Evolutionary conservation across 2,329 filamentous ascomycete genomes (phyloP).

Genomic region (Stachybotrys chartarum): DNA sequence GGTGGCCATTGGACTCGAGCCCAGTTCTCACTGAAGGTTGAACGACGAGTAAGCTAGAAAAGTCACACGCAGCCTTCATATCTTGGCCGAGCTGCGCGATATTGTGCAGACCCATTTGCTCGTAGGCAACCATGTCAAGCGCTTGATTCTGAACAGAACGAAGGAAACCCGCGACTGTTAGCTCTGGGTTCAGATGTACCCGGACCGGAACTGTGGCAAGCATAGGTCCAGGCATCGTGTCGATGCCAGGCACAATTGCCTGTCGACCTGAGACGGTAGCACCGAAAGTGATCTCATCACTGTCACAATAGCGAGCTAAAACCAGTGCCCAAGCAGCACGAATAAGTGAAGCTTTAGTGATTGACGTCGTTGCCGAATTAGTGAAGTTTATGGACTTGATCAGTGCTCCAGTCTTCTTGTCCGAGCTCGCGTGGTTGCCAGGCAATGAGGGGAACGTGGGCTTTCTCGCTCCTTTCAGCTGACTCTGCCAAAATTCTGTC

Average conservation of each 20-base stretch:
- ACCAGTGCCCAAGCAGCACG: constrained; percentile 17
- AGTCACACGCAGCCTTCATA: not conserved
- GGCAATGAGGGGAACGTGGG: not conserved
- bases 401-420: not conserved
- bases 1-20: not conserved
- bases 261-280: constrained; percentile 19
- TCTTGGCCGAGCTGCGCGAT: not conserved
- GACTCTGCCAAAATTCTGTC: not conserved
- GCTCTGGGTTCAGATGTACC: not conserved
- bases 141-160: not conserved
- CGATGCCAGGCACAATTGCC: constrained; percentile 15
- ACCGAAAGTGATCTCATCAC: constrained; percentile 16
- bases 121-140: not conserved
- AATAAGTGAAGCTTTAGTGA: constrained; percentile 12
- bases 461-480: not conserved
- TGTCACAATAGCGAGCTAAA: constrained; percentile 10
- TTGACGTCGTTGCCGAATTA: not conserved
- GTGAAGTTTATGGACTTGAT: not conserved
- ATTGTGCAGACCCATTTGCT: not conserved
- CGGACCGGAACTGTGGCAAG: constrained; percentile 21
- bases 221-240: constrained; percentile 18
- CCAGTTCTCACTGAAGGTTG: not conserved
- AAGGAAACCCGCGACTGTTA: not conserved
- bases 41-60: not conserved
- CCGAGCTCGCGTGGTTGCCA: not conserved